Evolutionary conservation across 1,284 basidiomycete species (phyloP), one percentile per base, ranked within the genome.

Genomic region (Cutaneotrichosporon mucoides): DNA sequence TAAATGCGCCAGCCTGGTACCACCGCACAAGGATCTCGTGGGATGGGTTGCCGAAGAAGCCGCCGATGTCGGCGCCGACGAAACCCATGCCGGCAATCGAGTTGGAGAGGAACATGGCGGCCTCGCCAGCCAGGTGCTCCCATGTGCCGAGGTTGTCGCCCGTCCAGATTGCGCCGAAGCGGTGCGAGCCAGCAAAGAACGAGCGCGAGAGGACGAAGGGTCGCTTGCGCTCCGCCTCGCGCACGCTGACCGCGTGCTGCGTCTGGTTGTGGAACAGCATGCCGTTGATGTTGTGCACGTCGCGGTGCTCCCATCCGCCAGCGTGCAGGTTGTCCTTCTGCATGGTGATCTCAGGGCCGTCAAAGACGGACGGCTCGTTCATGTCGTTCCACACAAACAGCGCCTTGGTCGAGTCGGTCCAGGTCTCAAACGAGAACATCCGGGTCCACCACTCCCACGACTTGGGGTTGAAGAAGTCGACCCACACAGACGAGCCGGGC

Each of bases 341-440:
- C 88, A 97, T 92, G 11, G 92, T 92, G 71, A 99, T 95, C 75
- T 99, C 96, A 3, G 96, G 96, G 0, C 95, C 96, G 68, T 97
- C 95, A 82, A 99, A 99, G 33, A 99, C 87, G 4, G 93, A 88
- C 1, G 95, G 95, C 90, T 98, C 95, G 73, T 97, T 98, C 95
- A 99, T 99, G 76, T 99, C 95, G 77, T 97, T 98, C 93, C 94
- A 97, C 62, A 98, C 90, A 72, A 87, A 88, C 9, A 97, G 84
- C 68, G 87, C 85, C 50, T 86, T 84, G 1, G 90, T 90, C 65
- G 79, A 80, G 44, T 81, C 78, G 63, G 76, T 76, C 77, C 80
- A 82, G 38, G 79, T 70, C 50, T 78, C 76, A 35, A 85, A 84
- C 73, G 87, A 87, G 82, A 94, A 96, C 62, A 94, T 82, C 10